phyloP scores from a whole-genome alignment of 106 monocot species.

The Phalaenopsis aphrodite region DNA sequence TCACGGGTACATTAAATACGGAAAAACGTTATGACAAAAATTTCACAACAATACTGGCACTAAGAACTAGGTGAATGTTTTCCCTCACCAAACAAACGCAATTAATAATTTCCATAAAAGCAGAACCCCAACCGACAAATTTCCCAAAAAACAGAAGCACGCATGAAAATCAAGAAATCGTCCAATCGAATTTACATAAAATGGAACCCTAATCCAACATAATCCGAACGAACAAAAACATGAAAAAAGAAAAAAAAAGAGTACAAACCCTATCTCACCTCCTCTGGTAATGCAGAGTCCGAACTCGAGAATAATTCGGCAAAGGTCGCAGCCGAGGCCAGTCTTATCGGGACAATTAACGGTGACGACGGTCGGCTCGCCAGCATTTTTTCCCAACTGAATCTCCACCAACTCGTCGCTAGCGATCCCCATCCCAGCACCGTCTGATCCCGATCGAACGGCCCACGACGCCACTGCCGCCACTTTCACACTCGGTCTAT shows the following conservation, averaged over 20 bases:
- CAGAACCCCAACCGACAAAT: background rate
- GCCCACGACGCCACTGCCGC: background rate
- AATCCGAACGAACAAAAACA: background rate
- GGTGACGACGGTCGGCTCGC: conserved; percentile 72
- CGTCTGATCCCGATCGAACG: conserved; percentile 18
- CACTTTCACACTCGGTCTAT: background rate
- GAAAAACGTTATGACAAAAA: no score
- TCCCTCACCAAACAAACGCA: background rate
- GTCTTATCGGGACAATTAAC: conserved; percentile 80
- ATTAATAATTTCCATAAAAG: background rate
- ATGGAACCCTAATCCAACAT: background rate
- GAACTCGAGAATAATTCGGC: conserved; percentile 75
- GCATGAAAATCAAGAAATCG: background rate
- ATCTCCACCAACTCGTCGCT: conserved; percentile 67
- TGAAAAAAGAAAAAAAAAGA: background rate
- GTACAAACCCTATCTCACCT: conserved; percentile 25
- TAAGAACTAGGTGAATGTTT: no score
- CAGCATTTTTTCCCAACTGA: conserved; percentile 36
- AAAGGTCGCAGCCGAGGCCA: conserved; percentile 84
- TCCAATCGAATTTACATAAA: background rate
- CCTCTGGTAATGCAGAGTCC: conserved; percentile 72
- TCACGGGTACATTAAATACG: no score
- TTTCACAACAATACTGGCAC: no score
- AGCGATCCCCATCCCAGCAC: conserved; percentile 30
- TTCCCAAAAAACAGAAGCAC: background rate